A percentile compares a stretch with the other conserved stretches of the same genome.
These are phyloP conservation scores for Lepiota venenata DNA, from an alignment of 768 basidiomycete genomes.

Conservation along the genomic window DNA sequence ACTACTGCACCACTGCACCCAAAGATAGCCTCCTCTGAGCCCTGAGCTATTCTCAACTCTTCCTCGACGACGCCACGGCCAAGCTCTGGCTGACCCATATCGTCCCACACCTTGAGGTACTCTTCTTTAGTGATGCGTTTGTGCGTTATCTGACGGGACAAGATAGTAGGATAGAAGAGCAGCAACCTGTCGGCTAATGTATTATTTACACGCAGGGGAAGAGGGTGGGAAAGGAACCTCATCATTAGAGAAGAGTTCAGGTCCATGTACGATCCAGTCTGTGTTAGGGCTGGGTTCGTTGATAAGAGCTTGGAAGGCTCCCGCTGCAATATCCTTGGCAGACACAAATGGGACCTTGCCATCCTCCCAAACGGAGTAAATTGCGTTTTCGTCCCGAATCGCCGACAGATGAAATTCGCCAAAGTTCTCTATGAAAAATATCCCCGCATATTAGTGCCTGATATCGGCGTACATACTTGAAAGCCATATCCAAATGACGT, in stretches of 20 bases:
- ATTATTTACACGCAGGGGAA: background rate
- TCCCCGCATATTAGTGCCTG: background rate
- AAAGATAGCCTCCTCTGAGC: constrained; percentile 21
- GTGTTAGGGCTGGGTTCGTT: constrained; percentile 20
- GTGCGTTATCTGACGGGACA: constrained; percentile 28
- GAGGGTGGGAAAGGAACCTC: constrained; percentile 17
- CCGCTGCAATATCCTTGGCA: constrained; percentile 30
- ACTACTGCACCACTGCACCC: constrained; percentile 17
- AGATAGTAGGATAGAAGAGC: constrained; percentile 19
- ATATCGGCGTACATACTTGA: too few relatives aligned
- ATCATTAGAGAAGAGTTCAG: constrained; percentile 26
- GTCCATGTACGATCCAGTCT: constrained; percentile 29
- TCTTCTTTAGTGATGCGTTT: constrained; percentile 19
- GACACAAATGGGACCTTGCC: constrained; percentile 27
- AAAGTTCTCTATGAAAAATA: constrained; percentile 26
- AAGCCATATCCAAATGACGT: background rate
- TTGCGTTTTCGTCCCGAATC: constrained; percentile 22
- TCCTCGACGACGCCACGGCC: constrained; percentile 15
- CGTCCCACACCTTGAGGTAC: constrained; percentile 12
- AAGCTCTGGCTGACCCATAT: constrained; percentile 17
- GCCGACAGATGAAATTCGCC: constrained; percentile 12
- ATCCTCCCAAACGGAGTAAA: constrained; percentile 24
- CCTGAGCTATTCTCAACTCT: constrained; percentile 18
- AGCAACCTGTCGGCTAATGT: constrained; percentile 18
- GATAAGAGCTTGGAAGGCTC: constrained; percentile 26